phyloP scores from a whole-genome alignment of 345 rosid species.

The Noccaea caerulescens region DNA sequence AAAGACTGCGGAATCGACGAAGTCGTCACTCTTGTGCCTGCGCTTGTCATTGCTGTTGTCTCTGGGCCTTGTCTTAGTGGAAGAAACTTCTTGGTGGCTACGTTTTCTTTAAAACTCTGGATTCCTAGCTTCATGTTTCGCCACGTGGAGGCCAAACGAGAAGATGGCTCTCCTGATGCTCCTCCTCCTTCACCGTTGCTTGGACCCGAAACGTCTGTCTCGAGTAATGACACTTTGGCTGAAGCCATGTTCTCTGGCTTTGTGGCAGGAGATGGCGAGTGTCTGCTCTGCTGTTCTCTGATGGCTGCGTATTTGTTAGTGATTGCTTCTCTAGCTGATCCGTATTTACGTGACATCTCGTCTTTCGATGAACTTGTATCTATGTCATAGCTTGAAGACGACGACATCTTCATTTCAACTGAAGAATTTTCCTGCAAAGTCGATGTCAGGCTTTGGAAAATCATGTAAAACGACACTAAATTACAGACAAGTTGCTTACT shows the following conservation, averaged over 20 bases:
- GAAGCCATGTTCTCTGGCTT: slow-evolving; percentile 64
- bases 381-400: slow-evolving; percentile 46
- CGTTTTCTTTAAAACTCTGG: slow-evolving; percentile 82
- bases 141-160: slow-evolving; percentile 75
- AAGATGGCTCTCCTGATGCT: slow-evolving; percentile 47
- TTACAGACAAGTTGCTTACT: slow-evolving; percentile 54
- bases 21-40: slow-evolving; percentile 23
- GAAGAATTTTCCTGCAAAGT: slow-evolving; percentile 58
- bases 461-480: slow-evolving; percentile 7
- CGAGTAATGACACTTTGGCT: slow-evolving; percentile 82
- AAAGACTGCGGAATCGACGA: slow-evolving; percentile 63
- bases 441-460: slow-evolving; percentile 18
- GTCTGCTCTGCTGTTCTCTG: slow-evolving; percentile 62
- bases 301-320: slow-evolving; percentile 83
- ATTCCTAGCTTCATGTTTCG: slow-evolving; percentile 82
- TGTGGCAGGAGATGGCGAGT: slow-evolving; percentile 54
- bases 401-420: slow-evolving; percentile 70
- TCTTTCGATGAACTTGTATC: slow-evolving; percentile 55
- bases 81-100: slow-evolving; percentile 68
- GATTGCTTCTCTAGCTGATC: slow-evolving; percentile 77
- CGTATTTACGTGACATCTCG: slow-evolving; percentile 69
- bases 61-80: slow-evolving; percentile 67
- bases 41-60: slow-evolving; percentile 34
- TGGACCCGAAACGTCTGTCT: slow-evolving; percentile 46
- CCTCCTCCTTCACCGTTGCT: slow-evolving; percentile 26